These are phyloP conservation scores for Eucalyptus microcorys DNA, from an alignment of 345 rosid species.

Conservation along the genomic window DNA sequence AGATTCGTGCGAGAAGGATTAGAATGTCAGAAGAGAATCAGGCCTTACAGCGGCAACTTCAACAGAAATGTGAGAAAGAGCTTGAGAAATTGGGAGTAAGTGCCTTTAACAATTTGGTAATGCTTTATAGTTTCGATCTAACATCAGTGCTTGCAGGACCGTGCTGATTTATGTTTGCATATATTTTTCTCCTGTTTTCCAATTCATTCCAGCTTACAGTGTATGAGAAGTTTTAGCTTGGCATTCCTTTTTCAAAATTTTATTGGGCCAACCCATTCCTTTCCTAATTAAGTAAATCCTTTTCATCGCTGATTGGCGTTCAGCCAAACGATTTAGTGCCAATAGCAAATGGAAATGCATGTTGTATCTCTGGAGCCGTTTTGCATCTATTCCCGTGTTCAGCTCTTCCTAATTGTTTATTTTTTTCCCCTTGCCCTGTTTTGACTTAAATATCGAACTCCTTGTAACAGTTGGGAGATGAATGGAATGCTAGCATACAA, in stretches of 20 bases:
- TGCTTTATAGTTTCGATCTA: background rate
- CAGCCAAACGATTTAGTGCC: background rate
- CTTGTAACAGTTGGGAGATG: constrained; percentile 32
- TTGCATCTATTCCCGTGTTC: background rate
- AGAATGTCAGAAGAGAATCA: constrained; percentile 79
- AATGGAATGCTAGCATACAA: constrained; percentile 55
- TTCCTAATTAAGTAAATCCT: background rate
- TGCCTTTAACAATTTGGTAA: background rate
- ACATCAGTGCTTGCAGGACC: background rate
- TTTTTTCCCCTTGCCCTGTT: background rate
- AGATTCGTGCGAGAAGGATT: constrained; percentile 60
- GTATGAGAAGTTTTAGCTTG: background rate
- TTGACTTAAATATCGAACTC: background rate
- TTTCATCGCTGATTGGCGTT: background rate
- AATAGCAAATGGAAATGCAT: background rate
- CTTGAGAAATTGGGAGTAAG: constrained; percentile 32
- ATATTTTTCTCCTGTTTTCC: background rate
- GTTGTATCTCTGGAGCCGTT: background rate
- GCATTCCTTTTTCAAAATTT: background rate
- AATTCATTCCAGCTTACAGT: background rate
- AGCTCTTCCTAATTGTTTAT: background rate
- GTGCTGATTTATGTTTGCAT: background rate
- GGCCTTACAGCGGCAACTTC: constrained; percentile 49
- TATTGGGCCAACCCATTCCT: background rate
- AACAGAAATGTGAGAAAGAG: constrained; percentile 44